Evolutionary conservation across 1,139 yeast species (phyloP), one percentile per base, ranked within the genome.

Genomic region (Zygosaccharomyces pseudobailii): DNA sequence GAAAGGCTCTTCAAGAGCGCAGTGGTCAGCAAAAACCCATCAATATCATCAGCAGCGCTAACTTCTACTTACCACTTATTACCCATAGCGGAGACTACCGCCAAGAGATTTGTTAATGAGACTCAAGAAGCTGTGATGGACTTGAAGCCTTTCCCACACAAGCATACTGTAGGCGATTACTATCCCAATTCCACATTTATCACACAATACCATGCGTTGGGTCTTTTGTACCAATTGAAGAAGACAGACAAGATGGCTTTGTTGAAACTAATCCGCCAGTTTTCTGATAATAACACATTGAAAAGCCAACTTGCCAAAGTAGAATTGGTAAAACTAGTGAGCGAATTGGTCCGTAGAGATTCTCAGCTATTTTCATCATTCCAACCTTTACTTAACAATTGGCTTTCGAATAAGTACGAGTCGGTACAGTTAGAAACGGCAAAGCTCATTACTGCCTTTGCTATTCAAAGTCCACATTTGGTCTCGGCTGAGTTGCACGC

Each of bases 191-290:
- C 88, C 38, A 81, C 95, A 13, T 82, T 79, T 68, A 85, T 87
- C 78, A 79, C 95, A 54, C 98, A 92, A 72, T 92, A 90, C 71
- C 98, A 92, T 68, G 97, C 98, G 4, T 74, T 92, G 60, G 97
- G 97, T 22, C 76, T 92, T 61, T 73, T 94, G 59, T 90, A 89
- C 67, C 87, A 86, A 59, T 78, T 94, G 68, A 82, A 95, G 66
- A 82, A 84, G 61, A 95, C 87, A 65, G 98, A 92, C 67, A 84
- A 86, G 61, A 89, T 92, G 94, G 96, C 97, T 2, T 74, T 92
- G 62, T 80, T 88, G 78, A 92, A 90, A 69, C 76, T 92, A 73
- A 85, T 90, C 61, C 88, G 90, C 57, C 87, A 87, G 49, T 80
- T 87, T 62, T 73, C 84, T 43, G 72, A 70, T 40, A 82, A 79